phyloP scores from a whole-genome alignment of 129 eudicot species.

The Centrapalus pauciflorus region DNA sequence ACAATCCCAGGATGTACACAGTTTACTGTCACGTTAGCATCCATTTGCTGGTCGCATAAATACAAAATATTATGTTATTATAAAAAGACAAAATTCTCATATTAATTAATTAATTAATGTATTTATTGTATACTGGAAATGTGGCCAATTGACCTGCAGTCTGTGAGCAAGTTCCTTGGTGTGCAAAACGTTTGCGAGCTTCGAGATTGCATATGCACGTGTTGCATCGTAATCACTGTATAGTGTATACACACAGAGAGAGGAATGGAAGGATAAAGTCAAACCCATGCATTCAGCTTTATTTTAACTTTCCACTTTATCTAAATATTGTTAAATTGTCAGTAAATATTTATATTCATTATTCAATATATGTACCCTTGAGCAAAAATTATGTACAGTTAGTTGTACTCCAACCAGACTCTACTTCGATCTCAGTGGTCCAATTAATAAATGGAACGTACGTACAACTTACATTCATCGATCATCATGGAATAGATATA shows the following conservation, averaged over 20 bases:
- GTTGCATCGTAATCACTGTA: constrained; percentile 78
- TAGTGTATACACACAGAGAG: constrained; percentile 5
- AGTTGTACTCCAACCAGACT: background rate
- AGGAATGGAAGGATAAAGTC: constrained; percentile 28
- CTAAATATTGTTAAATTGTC: no score
- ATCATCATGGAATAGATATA: no score
- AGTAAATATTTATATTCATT: constrained; percentile 1
- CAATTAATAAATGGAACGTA: constrained; percentile 2
- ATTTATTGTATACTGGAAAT: background rate
- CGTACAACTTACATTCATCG: background rate
- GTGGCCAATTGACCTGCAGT: constrained; percentile 39
- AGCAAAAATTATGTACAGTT: background rate
- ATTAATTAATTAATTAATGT: background rate
- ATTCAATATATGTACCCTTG: constrained; percentile 2
- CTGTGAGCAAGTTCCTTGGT: constrained; percentile 83
- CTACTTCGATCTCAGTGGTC: background rate
- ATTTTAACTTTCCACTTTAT: no score
- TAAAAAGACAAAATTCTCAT: constrained; percentile 19
- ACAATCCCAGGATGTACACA: constrained; percentile 98
- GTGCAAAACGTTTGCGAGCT: constrained; percentile 96
- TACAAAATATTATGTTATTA: background rate
- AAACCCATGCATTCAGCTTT: constrained; percentile 3
- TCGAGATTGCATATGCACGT: constrained; percentile 97
- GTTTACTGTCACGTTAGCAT: constrained; percentile 73
- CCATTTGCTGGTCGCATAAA: constrained; percentile 48